A percentile compares a stretch with the other conserved stretches of the same genome.
Evolutionary conservation across 2,329 filamentous ascomycete species (phyloP).

Genomic region (Xylariaceae sp.): DNA sequence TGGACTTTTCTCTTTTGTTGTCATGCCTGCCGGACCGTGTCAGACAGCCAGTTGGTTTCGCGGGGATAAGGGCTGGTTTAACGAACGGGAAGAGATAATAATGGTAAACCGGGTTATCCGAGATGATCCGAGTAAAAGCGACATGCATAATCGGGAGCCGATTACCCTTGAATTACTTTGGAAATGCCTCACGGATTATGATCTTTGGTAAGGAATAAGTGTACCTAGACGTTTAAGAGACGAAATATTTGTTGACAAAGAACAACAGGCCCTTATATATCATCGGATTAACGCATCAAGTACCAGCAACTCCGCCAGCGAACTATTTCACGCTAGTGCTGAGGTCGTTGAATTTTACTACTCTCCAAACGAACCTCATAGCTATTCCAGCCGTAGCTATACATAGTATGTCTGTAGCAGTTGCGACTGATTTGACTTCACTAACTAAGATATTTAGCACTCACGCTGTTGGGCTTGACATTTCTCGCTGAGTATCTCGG

Average conservation of each 20-base stretch:
- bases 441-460: constrained; percentile 31
- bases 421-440: too few species aligned
- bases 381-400: constrained; percentile 49
- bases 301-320: constrained; percentile 52
- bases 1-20: constrained; percentile 55
- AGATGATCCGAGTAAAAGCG: constrained; percentile 61
- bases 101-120: constrained; percentile 61
- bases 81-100: constrained; percentile 53
- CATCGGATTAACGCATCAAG: constrained; percentile 53
- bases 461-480: constrained; percentile 45
- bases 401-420: constrained; percentile 40
- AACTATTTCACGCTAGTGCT: constrained; percentile 59
- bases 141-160: constrained; percentile 61
- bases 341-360: constrained; percentile 55
- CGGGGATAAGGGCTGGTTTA: constrained; percentile 60
- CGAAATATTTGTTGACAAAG: constrained; percentile 53
- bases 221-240: too few species aligned
- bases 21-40: constrained; percentile 54
- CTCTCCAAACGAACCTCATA: constrained; percentile 60
- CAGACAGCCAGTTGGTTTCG: constrained; percentile 56
- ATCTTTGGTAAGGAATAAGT: constrained; percentile 61
- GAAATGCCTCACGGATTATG: constrained; percentile 57
- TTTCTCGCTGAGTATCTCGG: constrained; percentile 52
- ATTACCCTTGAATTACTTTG: constrained; percentile 54
- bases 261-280: constrained; percentile 31